These are phyloP conservation scores for Mucor racemosus DNA, from an alignment of 371 early-diverging fungal species.

Conservation along the genomic window DNA sequence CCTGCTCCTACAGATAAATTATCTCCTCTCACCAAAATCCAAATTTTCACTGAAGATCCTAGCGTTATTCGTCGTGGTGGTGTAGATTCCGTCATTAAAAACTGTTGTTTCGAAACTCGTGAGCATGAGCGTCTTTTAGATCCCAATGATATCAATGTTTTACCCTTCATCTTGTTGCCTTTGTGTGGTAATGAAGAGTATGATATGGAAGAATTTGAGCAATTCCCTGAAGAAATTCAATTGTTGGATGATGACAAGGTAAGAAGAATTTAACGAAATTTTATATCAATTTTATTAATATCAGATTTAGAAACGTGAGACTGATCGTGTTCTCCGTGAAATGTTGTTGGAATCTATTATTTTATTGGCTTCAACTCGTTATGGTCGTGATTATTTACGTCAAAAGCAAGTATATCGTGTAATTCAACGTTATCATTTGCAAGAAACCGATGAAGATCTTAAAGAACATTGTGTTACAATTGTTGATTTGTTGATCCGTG, in stretches of 20 bases:
- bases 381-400: conserved; percentile 82
- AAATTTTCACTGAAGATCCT: conserved; percentile 84
- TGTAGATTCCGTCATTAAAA: conserved; percentile 85
- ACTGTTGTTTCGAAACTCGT: conserved; percentile 83
- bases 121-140: conserved; percentile 69
- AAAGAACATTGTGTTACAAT: conserved; percentile 74
- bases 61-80: conserved; percentile 89
- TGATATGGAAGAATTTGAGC: conserved; percentile 89
- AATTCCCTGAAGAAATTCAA: conserved; percentile 92
- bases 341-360: conserved; percentile 83
- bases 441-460: conserved; percentile 69
- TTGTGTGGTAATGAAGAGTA: conserved; percentile 93
- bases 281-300: not conserved
- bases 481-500: conserved; percentile 88
- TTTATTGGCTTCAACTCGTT: conserved; percentile 74
- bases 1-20: conserved; percentile 57
- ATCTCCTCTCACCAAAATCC: conserved; percentile 81
- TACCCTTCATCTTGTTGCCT: conserved; percentile 89
- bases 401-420: conserved; percentile 86
- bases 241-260: conserved; percentile 82
- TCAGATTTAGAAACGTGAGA: conserved; percentile 69
- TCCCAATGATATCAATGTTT: conserved; percentile 72
- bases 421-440: conserved; percentile 79
- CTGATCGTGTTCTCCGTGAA: conserved; percentile 73
- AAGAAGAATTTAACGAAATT: not conserved